Conservation (phyloP, 441 rosid genomes). For the Croton setiger region DNA sequence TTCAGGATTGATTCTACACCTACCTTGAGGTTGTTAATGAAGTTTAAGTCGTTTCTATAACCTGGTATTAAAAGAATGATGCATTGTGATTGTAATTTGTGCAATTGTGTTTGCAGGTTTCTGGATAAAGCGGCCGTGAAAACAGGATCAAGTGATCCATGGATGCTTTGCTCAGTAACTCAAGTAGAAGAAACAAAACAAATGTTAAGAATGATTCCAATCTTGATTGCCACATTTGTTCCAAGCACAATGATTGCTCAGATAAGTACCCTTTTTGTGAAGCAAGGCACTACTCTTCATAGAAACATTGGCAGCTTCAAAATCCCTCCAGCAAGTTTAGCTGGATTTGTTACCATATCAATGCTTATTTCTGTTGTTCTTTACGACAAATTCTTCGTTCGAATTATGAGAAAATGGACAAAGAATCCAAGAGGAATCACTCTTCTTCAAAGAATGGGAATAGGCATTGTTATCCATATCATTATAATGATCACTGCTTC, state of each 20-base stretch:
- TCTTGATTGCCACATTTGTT: constrained; percentile 55
- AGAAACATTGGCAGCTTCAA: constrained; percentile 59
- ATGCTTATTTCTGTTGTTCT: constrained; percentile 67
- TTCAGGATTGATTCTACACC: constrained; percentile 62
- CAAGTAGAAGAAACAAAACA: constrained; percentile 93
- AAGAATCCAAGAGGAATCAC: constrained; percentile 84
- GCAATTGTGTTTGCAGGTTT: constrained; percentile 40
- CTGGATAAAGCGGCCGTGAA: constrained; percentile 61
- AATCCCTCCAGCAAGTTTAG: constrained; percentile 70
- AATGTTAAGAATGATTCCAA: constrained; percentile 79
- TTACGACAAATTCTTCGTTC: constrained; percentile 54
- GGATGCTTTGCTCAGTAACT: constrained; percentile 68
- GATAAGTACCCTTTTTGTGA: constrained; percentile 61
- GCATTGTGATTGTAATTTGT: neutral
- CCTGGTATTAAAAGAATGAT: neutral
- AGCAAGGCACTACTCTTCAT: constrained; percentile 79
- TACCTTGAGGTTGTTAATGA: constrained; percentile 42
- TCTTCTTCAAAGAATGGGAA: constrained; percentile 79
- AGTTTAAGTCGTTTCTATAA: too few species aligned
- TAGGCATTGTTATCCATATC: constrained; percentile 56
- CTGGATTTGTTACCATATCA: constrained; percentile 58
- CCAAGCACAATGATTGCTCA: constrained; percentile 79
- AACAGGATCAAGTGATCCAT: constrained; percentile 45
- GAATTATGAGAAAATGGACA: constrained; percentile 39
- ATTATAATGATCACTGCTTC: constrained; percentile 67